These are phyloP conservation scores for Chalciporus piperatoides DNA, from an alignment of 1,284 basidiomycete species.

Conservation along the genomic window DNA sequence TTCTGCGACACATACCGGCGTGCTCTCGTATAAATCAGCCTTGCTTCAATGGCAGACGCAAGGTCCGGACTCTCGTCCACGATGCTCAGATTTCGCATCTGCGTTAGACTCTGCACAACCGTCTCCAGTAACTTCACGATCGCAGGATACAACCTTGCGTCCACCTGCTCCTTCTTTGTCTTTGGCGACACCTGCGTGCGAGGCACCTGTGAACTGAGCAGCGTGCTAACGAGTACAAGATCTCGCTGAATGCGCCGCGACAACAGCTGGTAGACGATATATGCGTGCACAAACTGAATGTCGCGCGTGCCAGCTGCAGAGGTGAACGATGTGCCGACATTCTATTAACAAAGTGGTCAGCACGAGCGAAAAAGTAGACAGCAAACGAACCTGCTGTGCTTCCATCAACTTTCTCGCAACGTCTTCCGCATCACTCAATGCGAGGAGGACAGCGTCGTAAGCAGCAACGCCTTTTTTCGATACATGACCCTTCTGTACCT, in stretches of 20 bases:
- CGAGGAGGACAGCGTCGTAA: slow-evolving; percentile 79
- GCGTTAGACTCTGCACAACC: slow-evolving; percentile 76
- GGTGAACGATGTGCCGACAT: slow-evolving; percentile 12
- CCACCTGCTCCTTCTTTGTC: slow-evolving; percentile 50
- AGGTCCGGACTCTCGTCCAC: slow-evolving; percentile 87
- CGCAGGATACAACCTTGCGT: slow-evolving; percentile 71
- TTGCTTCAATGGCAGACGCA: slow-evolving; percentile 70
- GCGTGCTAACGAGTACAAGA: slow-evolving; percentile 71
- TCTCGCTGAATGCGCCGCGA: slow-evolving; percentile 86
- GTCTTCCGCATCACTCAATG: slow-evolving; percentile 85
- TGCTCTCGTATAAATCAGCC: slow-evolving; percentile 71
- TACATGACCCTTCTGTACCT: slow-evolving; percentile 39
- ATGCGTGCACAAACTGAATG: slow-evolving; percentile 81
- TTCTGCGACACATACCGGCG: slow-evolving; percentile 48
- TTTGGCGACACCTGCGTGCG: slow-evolving; percentile 33
- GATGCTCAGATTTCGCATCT: slow-evolving; percentile 77
- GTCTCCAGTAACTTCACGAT: slow-evolving; percentile 87
- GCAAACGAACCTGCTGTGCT: slow-evolving; percentile 63
- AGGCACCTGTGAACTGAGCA: slow-evolving; percentile 44
- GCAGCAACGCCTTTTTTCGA: slow-evolving; percentile 74
- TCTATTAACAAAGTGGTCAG: slow-evolving; percentile 20
- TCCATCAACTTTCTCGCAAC: slow-evolving; percentile 76
- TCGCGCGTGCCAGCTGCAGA: slow-evolving; percentile 54
- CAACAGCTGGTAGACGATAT: slow-evolving; percentile 82
- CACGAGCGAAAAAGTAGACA: neutral